These are phyloP conservation scores for Populus trichocarpa DNA, from an alignment of 441 rosid genomes.

Conservation along the genomic window DNA sequence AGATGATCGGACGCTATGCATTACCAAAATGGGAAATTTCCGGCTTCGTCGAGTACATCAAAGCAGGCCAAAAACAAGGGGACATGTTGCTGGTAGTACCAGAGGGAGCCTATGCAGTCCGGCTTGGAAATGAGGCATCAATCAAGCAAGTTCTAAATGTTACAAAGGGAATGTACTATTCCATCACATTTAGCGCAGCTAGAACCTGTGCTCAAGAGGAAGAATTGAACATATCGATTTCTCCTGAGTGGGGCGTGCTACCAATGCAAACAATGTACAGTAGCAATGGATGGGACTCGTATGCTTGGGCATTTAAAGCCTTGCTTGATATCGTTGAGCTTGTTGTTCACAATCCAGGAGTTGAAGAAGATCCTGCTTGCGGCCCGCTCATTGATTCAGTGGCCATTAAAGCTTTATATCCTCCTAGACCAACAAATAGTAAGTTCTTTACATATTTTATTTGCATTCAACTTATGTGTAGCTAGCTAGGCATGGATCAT, in stretches of 20 bases:
- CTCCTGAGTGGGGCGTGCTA: slow-evolving; percentile 61
- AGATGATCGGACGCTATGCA: slow-evolving; percentile 35
- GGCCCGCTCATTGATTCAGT: slow-evolving; percentile 84
- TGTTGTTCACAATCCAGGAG: slow-evolving; percentile 81
- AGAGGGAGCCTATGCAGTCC: slow-evolving; percentile 53
- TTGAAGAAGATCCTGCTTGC: slow-evolving; percentile 92
- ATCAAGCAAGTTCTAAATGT: slow-evolving; percentile 51
- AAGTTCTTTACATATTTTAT: slow-evolving; percentile 20
- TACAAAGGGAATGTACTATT: slow-evolving; percentile 43
- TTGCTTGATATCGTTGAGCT: slow-evolving; percentile 31
- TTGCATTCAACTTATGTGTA: neutral
- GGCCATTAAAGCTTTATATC: slow-evolving; percentile 61
- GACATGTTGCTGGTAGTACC: slow-evolving; percentile 84
- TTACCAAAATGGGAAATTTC: slow-evolving; percentile 62
- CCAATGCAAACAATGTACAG: slow-evolving; percentile 81
- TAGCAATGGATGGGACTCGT: slow-evolving; percentile 82
- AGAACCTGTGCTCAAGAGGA: slow-evolving; percentile 81
- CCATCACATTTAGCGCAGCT: slow-evolving; percentile 68
- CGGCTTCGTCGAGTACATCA: slow-evolving; percentile 78
- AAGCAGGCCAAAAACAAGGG: slow-evolving; percentile 78
- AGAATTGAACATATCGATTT: slow-evolving; percentile 55
- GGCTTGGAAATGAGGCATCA: slow-evolving; percentile 74
- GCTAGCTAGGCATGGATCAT: neutral
- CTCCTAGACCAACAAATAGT: slow-evolving; percentile 72
- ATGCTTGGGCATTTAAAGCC: slow-evolving; percentile 80